phyloP scores from a whole-genome alignment of 2,329 filamentous ascomycete species.

The Phyllosticta citribraziliensis region DNA sequence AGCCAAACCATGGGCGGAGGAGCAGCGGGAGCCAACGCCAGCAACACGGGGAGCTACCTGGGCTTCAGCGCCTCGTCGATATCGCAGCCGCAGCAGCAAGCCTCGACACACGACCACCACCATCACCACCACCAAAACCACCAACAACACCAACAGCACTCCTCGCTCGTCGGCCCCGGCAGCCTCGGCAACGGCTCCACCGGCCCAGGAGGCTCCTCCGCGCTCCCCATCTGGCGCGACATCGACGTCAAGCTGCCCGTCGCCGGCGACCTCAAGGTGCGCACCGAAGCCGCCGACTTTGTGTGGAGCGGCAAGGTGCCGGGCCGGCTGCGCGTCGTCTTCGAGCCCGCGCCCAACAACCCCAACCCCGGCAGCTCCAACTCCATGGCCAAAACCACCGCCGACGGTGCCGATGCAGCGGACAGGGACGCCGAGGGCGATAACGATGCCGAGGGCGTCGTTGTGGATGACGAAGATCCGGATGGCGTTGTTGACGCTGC shows the following conservation, averaged over 20 bases:
- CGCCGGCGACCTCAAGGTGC: slow-evolving; percentile 3
- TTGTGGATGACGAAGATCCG: neutral
- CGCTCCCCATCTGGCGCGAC: slow-evolving; percentile 3
- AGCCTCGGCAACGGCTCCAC: neutral
- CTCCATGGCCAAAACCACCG: no score
- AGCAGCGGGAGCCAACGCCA: neutral
- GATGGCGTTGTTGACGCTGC: neutral
- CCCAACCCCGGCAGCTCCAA: no score
- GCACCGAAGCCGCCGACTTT: slow-evolving; percentile 7
- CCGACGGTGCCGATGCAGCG: neutral
- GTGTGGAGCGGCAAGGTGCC: slow-evolving; percentile 2
- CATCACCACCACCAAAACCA: neutral
- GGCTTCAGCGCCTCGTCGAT: neutral
- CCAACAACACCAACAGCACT: neutral
- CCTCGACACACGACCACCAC: neutral
- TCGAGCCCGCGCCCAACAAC: neutral
- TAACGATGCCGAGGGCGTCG: neutral
- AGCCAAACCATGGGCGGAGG: neutral
- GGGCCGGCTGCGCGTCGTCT: slow-evolving; percentile 3
- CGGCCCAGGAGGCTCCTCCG: neutral
- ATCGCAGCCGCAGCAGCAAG: neutral
- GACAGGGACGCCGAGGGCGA: neutral
- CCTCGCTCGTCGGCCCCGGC: neutral
- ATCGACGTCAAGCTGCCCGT: slow-evolving; percentile 7
- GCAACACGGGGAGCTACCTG: neutral